These are phyloP conservation scores for Triangularia setosa DNA, from an alignment of 2,329 filamentous ascomycete species.

Conservation along the genomic window DNA sequence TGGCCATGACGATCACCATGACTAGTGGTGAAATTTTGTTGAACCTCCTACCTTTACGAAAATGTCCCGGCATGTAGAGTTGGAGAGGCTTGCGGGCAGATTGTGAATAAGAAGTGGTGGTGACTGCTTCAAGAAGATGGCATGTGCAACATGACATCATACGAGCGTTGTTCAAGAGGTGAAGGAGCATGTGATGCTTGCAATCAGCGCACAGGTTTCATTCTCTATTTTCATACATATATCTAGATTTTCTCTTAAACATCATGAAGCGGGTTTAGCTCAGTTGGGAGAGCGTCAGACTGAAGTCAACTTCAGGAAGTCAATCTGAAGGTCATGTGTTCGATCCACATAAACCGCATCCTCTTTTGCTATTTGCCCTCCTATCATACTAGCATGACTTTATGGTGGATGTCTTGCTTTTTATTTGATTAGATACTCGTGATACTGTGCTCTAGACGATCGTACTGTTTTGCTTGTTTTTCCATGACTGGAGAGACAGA, in stretches of 20 bases:
- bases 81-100: background rate
- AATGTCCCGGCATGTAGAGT: background rate
- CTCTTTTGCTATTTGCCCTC: conserved; percentile 1
- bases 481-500: too few species aligned
- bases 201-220: background rate
- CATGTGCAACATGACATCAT: conserved; percentile 1
- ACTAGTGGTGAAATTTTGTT: background rate
- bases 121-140: background rate
- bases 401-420: too few species aligned
- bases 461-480: too few species aligned
- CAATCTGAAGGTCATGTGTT: conserved; percentile 28
- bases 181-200: conserved; percentile 1
- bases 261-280: conserved; percentile 26
- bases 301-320: conserved; percentile 19
- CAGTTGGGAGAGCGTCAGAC: conserved; percentile 29
- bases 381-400: too few species aligned
- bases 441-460: too few species aligned
- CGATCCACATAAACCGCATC: conserved; percentile 25
- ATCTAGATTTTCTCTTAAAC: background rate
- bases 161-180: background rate
- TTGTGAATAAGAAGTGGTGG: background rate
- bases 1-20: background rate
- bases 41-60: background rate
- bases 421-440: too few species aligned
- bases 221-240: background rate